phyloP scores from a whole-genome alignment of 306 rosid species.

The Spatholobus suberectus region DNA sequence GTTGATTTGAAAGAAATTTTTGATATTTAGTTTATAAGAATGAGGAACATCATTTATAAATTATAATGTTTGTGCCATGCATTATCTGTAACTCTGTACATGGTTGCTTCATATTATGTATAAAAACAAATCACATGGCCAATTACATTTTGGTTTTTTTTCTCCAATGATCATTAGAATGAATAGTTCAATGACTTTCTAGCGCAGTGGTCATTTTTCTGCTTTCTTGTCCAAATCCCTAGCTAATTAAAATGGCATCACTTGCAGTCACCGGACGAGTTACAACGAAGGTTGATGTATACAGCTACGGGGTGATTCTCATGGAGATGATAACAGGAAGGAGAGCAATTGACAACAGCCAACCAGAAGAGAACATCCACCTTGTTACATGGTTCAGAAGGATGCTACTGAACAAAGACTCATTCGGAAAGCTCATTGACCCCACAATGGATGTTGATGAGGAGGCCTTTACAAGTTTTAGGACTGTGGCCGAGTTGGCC shows the following conservation, averaged over 20 bases:
- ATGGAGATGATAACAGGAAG: constrained; percentile 92
- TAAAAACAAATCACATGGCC: background rate
- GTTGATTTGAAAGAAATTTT: constrained; percentile 11
- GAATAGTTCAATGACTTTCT: background rate
- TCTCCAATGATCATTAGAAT: background rate
- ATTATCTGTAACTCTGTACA: background rate
- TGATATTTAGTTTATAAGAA: constrained; percentile 9
- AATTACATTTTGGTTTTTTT: background rate
- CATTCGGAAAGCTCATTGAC: constrained; percentile 62
- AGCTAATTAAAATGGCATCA: constrained; percentile 36
- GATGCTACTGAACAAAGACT: constrained; percentile 59
- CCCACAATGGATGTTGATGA: constrained; percentile 60
- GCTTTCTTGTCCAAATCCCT: background rate
- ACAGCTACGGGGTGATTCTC: constrained; percentile 90
- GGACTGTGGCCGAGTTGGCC: constrained; percentile 75
- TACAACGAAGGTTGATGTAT: constrained; percentile 83
- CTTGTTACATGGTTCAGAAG: constrained; percentile 92
- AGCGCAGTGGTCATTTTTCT: background rate
- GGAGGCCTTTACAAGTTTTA: constrained; percentile 60
- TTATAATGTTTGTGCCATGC: background rate
- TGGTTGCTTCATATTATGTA: background rate
- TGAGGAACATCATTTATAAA: background rate
- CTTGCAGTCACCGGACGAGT: constrained; percentile 88
- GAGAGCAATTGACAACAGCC: constrained; percentile 78
- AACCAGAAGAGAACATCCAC: constrained; percentile 82